A percentile compares a stretch with the other conserved stretches of the same genome.
Conservation (phyloP, 192 early-diverging fungal genomes). For the Endogone sp. region DNA sequence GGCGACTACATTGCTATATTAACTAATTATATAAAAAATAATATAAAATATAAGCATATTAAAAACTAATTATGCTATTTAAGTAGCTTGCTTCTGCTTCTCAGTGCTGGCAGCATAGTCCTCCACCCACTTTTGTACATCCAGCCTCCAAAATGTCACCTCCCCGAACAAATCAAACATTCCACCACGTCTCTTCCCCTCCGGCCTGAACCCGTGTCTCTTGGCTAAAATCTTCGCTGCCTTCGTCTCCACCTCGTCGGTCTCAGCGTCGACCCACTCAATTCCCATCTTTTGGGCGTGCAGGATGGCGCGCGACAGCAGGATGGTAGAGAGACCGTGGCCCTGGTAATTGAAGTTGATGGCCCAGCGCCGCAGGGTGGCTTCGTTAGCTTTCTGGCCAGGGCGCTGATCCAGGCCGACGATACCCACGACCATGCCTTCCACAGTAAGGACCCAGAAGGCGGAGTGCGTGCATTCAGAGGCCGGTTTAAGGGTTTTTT, state of each 20-base stretch:
- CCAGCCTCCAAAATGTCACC: constrained; percentile 21
- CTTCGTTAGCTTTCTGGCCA: constrained; percentile 28
- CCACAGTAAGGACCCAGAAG: constrained; percentile 35
- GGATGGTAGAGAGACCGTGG: constrained; percentile 31
- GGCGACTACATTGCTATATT: no score
- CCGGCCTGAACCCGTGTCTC: constrained; percentile 19
- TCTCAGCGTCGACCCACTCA: constrained; percentile 31
- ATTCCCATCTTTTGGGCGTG: constrained; percentile 27
- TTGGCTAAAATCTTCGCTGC: constrained; percentile 19
- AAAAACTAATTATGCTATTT: no score
- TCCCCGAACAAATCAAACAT: neutral
- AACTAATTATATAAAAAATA: no score
- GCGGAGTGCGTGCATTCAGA: constrained; percentile 14
- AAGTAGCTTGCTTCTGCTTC: neutral
- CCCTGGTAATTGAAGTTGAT: constrained; percentile 29
- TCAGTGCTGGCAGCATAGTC: neutral
- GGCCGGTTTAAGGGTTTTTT: neutral
- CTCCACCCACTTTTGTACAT: constrained; percentile 32
- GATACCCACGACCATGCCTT: constrained; percentile 24
- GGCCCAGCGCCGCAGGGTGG: constrained; percentile 25
- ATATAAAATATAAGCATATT: no score
- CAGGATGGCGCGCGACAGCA: constrained; percentile 29
- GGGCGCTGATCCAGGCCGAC: constrained; percentile 24
- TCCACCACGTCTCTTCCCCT: constrained; percentile 7
- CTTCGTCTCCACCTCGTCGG: constrained; percentile 22